Base-by-base conservation (phyloP, 2,329 filamentous ascomycete genomes). In the Coniochaeta hoffmannii region DNA sequence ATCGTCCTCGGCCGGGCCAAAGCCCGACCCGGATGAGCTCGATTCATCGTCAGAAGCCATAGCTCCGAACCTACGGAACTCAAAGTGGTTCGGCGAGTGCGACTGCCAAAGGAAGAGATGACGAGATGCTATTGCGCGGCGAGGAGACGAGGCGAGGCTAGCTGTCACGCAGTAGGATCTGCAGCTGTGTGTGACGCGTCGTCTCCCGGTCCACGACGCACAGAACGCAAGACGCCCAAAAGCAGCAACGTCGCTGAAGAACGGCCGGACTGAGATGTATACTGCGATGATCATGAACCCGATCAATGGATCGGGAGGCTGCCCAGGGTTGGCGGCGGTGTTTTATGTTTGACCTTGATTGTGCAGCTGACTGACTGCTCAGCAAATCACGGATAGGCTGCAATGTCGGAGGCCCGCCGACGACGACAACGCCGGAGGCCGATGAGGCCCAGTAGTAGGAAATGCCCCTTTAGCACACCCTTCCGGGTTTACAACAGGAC, bases 11-110 rank as follows among this genome's bases (percentile, higher is more conserved):
- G 53, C 14, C 11, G 53, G 19, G 28, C 54, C 44, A 19, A 36
- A 36, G 24, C 56, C 60, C 24, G 41, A 56, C 26, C 58, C 60
- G 50, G 58, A 57, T 10, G 55, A 57, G 50, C 41, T 55, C 32
- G 54, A 60, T 38, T 55, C 49, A 36, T 50, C 55, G 38, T 55
- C 9, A 50, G 55, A 30, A 49, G 56, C 46, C 55, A 58, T 57
- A 35, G 30, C 22, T 6, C 38, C 51, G 4, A n/a, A 49, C 26
- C 24, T 8, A 8, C 41, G 24, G 22, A 28, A 6, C 22, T 24
- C 5, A 24, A 19, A n/a, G 15, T 28, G 41, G 22, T 28, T 46
- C 22, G 2, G 11, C 24, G 26, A 26, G 41, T 22, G 19, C 22
- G 19, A 28, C 15, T 32, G 49, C 24, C 8, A 32, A 46, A 34